Percentiles rank a stretch among this genome's conserved stretches.
These are phyloP conservation scores for Eurotiales sp. DNA, from an alignment of 2,329 filamentous ascomycete species.

Conservation along the genomic window DNA sequence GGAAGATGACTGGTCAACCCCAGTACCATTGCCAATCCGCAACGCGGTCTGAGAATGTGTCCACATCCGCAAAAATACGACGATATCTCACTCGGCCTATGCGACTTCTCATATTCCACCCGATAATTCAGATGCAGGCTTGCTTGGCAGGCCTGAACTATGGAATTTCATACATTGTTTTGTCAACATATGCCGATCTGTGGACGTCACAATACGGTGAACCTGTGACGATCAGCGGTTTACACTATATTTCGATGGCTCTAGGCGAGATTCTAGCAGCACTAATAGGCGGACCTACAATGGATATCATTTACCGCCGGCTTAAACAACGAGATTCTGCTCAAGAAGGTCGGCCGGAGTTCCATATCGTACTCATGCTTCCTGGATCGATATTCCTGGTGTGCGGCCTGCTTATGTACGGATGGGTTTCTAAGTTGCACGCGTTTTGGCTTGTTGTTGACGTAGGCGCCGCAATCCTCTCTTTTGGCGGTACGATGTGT, in stretches of 20 bases:
- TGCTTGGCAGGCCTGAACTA: slow-evolving; percentile 50
- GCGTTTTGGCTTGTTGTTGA: slow-evolving; percentile 60
- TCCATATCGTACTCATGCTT: slow-evolving; percentile 53
- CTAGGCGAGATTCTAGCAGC: slow-evolving; percentile 39
- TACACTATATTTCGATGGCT: slow-evolving; percentile 48
- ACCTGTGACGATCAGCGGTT: slow-evolving; percentile 43
- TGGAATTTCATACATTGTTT: slow-evolving; percentile 44
- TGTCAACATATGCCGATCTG: slow-evolving; percentile 51
- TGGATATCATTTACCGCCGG: slow-evolving; percentile 27
- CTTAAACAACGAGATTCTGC: slow-evolving; percentile 28
- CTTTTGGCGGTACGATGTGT: slow-evolving; percentile 52
- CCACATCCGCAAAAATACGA: slow-evolving; percentile 47
- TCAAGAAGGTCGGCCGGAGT: slow-evolving; percentile 47
- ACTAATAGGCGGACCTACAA: slow-evolving; percentile 30
- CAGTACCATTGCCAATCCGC: slow-evolving; percentile 28
- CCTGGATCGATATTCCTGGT: slow-evolving; percentile 53
- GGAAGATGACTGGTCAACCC: slow-evolving; percentile 41
- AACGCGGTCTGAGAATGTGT: slow-evolving; percentile 31
- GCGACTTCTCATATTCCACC: slow-evolving; percentile 49
- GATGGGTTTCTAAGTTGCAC: slow-evolving; percentile 53
- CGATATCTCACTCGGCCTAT: slow-evolving; percentile 54
- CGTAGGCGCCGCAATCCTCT: slow-evolving; percentile 55
- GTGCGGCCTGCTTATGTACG: slow-evolving; percentile 56
- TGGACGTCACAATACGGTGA: slow-evolving; percentile 50
- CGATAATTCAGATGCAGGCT: slow-evolving; percentile 45